Conservation (phyloP, 805 yeast genomes). For the Ogataea methanolica region DNA sequence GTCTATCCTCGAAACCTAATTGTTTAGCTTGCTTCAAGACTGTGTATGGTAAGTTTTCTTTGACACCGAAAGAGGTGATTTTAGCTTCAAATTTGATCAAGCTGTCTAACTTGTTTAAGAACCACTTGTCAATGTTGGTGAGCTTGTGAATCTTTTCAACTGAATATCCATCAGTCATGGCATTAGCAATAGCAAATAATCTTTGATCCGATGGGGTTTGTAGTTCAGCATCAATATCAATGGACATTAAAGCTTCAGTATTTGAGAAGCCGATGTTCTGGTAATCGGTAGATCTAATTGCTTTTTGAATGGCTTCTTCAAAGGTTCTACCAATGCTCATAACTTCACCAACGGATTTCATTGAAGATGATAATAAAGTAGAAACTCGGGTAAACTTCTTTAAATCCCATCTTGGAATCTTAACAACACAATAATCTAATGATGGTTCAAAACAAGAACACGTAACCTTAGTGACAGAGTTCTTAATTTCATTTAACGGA, state of each 20-base stretch:
- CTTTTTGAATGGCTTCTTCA: slow-evolving; percentile 97
- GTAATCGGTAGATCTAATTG: slow-evolving; percentile 93
- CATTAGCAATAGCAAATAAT: slow-evolving; percentile 93
- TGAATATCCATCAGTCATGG: slow-evolving; percentile 80
- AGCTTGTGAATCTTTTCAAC: slow-evolving; percentile 89
- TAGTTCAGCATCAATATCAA: slow-evolving; percentile 87
- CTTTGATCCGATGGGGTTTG: slow-evolving; percentile 98
- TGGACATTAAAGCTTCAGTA: slow-evolving; percentile 80
- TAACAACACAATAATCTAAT: slow-evolving; percentile 91
- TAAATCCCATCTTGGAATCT: slow-evolving; percentile 99
- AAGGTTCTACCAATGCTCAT: slow-evolving; percentile 97
- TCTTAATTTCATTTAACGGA: slow-evolving; percentile 85
- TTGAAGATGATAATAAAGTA: slow-evolving; percentile 79
- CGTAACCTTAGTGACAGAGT: slow-evolving; percentile 90
- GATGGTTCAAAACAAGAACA: slow-evolving; percentile 98
- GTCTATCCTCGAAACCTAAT: slow-evolving; percentile 95
- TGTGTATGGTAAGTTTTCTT: slow-evolving; percentile 57
- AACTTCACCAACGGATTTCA: slow-evolving; percentile 99
- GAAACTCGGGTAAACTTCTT: slow-evolving; percentile 93
- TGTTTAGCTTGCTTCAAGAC: slow-evolving; percentile 86
- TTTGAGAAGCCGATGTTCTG: slow-evolving; percentile 91
- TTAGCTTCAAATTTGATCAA: slow-evolving; percentile 68
- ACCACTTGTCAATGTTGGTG: slow-evolving; percentile 95
- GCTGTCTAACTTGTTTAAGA: slow-evolving; percentile 77
- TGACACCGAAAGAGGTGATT: slow-evolving; percentile 51